phyloP scores from a whole-genome alignment of 805 yeast genomes.

The Clavispora fructus region DNA sequence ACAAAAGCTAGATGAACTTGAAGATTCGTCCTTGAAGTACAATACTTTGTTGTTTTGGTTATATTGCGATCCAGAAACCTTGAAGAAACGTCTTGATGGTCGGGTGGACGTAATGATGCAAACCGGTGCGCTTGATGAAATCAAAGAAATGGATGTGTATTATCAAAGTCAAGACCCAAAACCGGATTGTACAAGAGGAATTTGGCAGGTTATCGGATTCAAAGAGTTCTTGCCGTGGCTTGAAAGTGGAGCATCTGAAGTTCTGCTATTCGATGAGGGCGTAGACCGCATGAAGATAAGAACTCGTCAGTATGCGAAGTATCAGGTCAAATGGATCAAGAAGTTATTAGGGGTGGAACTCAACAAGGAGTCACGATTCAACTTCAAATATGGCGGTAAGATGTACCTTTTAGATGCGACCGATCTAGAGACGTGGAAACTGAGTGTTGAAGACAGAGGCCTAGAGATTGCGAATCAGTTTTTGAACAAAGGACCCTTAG shows the following conservation, averaged over 20 bases:
- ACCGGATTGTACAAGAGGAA: conserved; percentile 63
- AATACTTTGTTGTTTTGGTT: conserved; percentile 78
- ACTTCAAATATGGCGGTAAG: conserved; percentile 55
- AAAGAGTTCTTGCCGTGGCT: conserved; percentile 82
- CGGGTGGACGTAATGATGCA: conserved; percentile 83
- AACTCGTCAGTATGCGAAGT: conserved; percentile 82
- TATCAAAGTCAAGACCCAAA: conserved; percentile 28
- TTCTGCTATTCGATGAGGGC: conserved; percentile 36
- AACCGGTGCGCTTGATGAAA: conserved; percentile 66
- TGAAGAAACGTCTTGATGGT: conserved; percentile 61
- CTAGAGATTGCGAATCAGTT: conserved; percentile 39
- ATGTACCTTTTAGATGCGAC: conserved; percentile 74
- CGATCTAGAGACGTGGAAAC: conserved; percentile 57
- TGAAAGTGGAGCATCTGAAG: conserved; percentile 11
- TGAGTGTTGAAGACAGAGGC: conserved; percentile 54
- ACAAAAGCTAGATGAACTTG: conserved; percentile 45
- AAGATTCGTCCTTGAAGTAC: conserved; percentile 48
- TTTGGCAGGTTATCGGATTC: conserved; percentile 94
- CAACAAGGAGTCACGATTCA: conserved; percentile 38
- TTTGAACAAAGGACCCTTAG: conserved; percentile 21
- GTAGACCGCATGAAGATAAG: conserved; percentile 73
- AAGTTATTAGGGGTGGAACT: conserved; percentile 63
- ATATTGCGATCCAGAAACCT: conserved; percentile 53
- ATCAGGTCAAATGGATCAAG: conserved; percentile 87
- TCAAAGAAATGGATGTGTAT: conserved; percentile 49